Evolutionary conservation across 2,329 filamentous ascomycete genomes (phyloP), one percentile per base, ranked within the genome.

Genomic region (Chaetomiaceae sp.): DNA sequence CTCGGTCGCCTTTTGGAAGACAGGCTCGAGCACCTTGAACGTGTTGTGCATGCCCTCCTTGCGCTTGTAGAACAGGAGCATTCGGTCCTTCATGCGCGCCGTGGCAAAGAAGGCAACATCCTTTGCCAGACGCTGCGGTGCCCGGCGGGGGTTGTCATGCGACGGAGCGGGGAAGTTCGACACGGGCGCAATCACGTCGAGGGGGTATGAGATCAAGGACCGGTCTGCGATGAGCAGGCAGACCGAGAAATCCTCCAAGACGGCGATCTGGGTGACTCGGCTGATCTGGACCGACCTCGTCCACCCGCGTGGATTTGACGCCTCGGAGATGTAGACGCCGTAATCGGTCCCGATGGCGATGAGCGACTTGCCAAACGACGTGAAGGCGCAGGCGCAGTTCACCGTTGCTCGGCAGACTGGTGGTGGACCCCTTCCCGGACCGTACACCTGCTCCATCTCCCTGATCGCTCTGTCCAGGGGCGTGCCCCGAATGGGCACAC

Each of bases 51-150:
- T 79, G 25, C 87, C 87, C 68, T 97, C 94, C 58, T 90, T 89
- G 68, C 95, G 95, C 74, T 97, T 97, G 80, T 97, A 99, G 69
- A 99, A 92, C 25, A 99, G 84, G 7, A 99, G 76, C 60, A 88
- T 91, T 7, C 94, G 84, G 57, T 99, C 94, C 76, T 99, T 99
- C 91, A 99, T 96, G 55, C 88, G 84, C 9, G 92, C 94, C 1
- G 91, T 94, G 15, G 91, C 89, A 69, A 99, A 99, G 77, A 97
- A 99, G 14, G 91, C 89, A 19, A 99, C 91, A 66, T 99, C 94
- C 67, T 94, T 89, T 59, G 87, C 88, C 31, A 99, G 79, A 63
- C 92, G 90, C 68, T 97, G 92, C 0, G 94, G 94, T n/a, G 94
- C 90, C 58, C 88, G 84, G 23, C 89, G 84, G 3, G 85, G 78